Percentiles rank a stretch among this genome's conserved stretches.
phyloP scores from a whole-genome alignment of 1,139 yeast genomes.

The Scheffersomyces segobiensis region DNA sequence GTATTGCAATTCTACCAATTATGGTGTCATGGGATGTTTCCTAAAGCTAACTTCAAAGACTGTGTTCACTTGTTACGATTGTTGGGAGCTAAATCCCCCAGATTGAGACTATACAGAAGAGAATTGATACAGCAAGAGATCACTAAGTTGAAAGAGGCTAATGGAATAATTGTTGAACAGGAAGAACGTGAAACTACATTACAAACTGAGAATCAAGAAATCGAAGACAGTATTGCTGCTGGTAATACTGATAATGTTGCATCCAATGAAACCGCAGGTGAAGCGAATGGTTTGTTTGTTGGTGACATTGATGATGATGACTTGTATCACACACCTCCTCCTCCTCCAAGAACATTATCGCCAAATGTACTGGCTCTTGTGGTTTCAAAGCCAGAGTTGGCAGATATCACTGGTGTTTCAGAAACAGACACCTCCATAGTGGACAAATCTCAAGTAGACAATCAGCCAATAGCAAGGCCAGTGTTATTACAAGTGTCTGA shows the following conservation, averaged over 20 bases:
- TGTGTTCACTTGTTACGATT: slow-evolving; percentile 41
- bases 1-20: slow-evolving; percentile 71
- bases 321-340: not conserved
- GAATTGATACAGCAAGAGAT: slow-evolving; percentile 38
- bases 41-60: slow-evolving; percentile 75
- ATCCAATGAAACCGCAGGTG: slow-evolving; percentile 12
- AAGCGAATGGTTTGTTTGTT: slow-evolving; percentile 25
- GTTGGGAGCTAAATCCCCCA: slow-evolving; percentile 34
- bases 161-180: not conserved
- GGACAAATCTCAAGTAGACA: not conserved
- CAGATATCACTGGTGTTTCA: not conserved
- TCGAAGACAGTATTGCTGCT: not conserved
- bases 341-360: not conserved
- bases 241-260: slow-evolving; percentile 10
- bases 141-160: slow-evolving; percentile 23
- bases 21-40: slow-evolving; percentile 83
- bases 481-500: not conserved
- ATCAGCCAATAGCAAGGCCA: not conserved
- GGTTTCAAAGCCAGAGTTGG: not conserved
- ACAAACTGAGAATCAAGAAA: slow-evolving; percentile 4
- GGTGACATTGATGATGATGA: slow-evolving; percentile 25
- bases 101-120: slow-evolving; percentile 36
- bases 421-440: not conserved
- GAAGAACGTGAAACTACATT: not conserved
- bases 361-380: not conserved